Evolutionary conservation across 2,329 filamentous ascomycete species (phyloP), one percentile per base, ranked within the genome.

Genomic region (Ophiostoma angusticollis): DNA sequence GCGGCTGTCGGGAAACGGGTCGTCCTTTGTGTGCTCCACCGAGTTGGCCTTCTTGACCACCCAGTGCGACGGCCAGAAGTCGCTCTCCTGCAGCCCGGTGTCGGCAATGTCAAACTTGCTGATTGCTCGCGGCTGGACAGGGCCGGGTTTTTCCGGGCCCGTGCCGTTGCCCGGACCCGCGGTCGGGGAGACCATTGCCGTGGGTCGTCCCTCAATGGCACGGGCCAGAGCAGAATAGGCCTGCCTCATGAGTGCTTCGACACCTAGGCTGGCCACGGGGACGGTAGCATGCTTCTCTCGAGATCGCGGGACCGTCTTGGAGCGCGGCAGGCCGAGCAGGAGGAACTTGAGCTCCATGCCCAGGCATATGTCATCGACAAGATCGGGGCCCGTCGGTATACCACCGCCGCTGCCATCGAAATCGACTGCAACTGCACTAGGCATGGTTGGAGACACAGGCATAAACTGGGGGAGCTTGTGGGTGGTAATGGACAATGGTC

Each of bases 11-110:
- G 43, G 43, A 9, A 9, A 27, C 2, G 43, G 45, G 24, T 58
- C 51, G 8, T 47, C 44, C 4, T 50, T 47, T 9, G 45, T 43
- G 2, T 57, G 53, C 32, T 53, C 50, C 4, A 58, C 57, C n/a
- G 60, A 62, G 44, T 60, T 61, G 27, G 60, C 55, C 38, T 56
- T 58, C 41, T 63, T 62, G 27, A 63, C 56, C 19, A 62, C 55
- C 60, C 59, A 63, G 37, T 54, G 50, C 1, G 52, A 50, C n/a
- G 42, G 42, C 59, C 58, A 62, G 37, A 51, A 59, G 17, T 58
- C 49, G 14, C 48, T 45, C 39, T 59, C 57, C 6, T 50, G 41
- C 9, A 38, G 32, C 3, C 46, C 46, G 8, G 32, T 30, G 8
- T 41, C 31, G 7, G 46, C 29, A 29, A 60, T 50, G 3, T 55